Evolutionary conservation across 257 asterid genomes (phyloP), one percentile per base, ranked within the genome.

Genomic region (Marsdenia floribunda): DNA sequence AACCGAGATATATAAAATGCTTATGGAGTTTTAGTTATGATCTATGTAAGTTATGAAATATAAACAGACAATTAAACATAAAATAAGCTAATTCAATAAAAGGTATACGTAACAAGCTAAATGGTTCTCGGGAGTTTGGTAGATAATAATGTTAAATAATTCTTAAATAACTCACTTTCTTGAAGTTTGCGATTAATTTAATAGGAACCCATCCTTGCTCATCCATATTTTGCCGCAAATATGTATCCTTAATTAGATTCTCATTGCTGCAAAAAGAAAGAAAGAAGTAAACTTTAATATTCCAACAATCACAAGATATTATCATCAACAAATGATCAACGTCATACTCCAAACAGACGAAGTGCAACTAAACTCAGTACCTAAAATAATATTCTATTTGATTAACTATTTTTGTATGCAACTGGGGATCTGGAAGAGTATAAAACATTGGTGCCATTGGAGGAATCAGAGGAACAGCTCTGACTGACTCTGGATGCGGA

Each of bases 301-400:
- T 53, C 21, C 7, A n/a, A 68, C 18, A 9, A 15, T 40, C 50
- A 68, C 0, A n/a, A 16, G 59, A 21, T 54, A 46, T 42, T 55
- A 71, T 53, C 52, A 16, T 26, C 21, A 70, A 5, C 42, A 50
- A 63, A 9, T 68, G 21, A 47, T 52, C 53, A 33, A 38, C 33
- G 11, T 18, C 47, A 15, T 6, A 21, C 3, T 15, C 22, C n/a
- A 47, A 70, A 37, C 52, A 54, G 37, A 46, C 13, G 1, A 60
- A 49, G 19, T 67, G 49, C 35, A 63, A 70, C 18, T 0, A 68
- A 55, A 55, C 12, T 40, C 15, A 70, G 24, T 84, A 91, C 97
- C 96, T 91, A 78, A 90, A 90, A 78, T 91, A 91, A 78, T 91
- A 90, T 22, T 91, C 93, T 38, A 91, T 86, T 79, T 90, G 97